phyloP scores from a whole-genome alignment of 73 alveolate species.

The Blepharisma stoltei region DNA sequence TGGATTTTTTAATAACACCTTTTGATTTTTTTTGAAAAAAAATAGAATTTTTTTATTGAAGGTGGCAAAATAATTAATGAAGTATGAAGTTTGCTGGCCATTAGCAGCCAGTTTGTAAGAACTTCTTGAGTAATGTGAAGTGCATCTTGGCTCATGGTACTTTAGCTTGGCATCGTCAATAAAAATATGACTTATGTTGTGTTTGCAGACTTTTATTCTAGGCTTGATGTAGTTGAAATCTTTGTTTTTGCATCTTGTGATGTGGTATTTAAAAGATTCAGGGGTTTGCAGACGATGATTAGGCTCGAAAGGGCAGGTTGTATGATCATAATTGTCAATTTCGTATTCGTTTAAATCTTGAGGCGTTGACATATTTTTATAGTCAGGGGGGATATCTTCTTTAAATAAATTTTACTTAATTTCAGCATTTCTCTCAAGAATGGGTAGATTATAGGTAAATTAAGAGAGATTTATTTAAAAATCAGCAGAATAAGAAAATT shows the following conservation, averaged over 20 bases:
- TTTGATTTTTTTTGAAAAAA: no score
- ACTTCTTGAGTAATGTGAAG: no score
- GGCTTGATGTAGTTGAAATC: not conserved
- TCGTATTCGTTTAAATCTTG: constrained; percentile 11
- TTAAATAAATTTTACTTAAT: not conserved
- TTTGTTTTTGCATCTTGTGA: not conserved
- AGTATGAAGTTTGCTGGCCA: no score
- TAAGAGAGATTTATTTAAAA: no score
- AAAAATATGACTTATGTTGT: not conserved
- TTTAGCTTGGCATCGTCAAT: not conserved
- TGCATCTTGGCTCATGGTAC: constrained; percentile 2
- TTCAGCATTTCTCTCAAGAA: not conserved
- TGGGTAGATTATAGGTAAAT: no score
- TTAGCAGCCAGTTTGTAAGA: no score
- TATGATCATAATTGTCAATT: constrained; percentile 9
- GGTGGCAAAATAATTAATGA: no score
- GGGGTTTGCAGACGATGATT: not conserved
- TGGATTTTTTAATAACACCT: no score
- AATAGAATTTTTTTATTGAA: no score
- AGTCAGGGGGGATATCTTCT: not conserved
- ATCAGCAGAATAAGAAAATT: no score
- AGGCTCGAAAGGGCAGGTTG: constrained; percentile 9
- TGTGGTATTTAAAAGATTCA: not conserved
- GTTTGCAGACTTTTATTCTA: not conserved
- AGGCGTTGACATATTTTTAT: not conserved